phyloP scores from a whole-genome alignment of 73 alveolate genomes.

The Paramecium tetraurelia region DNA sequence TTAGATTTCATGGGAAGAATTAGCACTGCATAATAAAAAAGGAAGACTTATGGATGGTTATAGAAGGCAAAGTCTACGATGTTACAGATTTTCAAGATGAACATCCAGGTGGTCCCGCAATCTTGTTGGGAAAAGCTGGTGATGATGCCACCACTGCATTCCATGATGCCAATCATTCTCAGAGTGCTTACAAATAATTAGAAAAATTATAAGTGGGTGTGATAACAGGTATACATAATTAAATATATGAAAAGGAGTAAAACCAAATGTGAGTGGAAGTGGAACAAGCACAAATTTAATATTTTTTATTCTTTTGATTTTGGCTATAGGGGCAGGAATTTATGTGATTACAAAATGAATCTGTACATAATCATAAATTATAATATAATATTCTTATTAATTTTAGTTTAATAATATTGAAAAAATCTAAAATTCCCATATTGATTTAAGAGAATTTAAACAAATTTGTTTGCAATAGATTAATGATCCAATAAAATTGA shows the following conservation, averaged over 20 bases:
- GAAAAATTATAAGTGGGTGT: slow-evolving; percentile 53
- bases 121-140: slow-evolving; percentile 56
- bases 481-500: not conserved
- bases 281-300: not conserved
- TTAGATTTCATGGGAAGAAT: slow-evolving; percentile 70
- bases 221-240: not conserved
- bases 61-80: slow-evolving; percentile 88
- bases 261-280: not conserved
- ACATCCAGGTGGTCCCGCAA: slow-evolving; percentile 94
- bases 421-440: not conserved
- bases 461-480: not conserved
- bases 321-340: not conserved
- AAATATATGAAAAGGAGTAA: not conserved
- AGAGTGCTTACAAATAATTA: slow-evolving; percentile 19
- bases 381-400: not conserved
- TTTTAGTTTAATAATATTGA: not conserved
- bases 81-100: slow-evolving; percentile 78
- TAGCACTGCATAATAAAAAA: slow-evolving; percentile 80
- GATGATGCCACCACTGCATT: slow-evolving; percentile 59
- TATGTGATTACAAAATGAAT: not conserved
- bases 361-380: not conserved
- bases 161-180: slow-evolving; percentile 50
- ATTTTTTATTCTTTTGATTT: not conserved
- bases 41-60: slow-evolving; percentile 89
- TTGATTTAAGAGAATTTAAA: not conserved